Evolutionary conservation across 2,329 filamentous ascomycete species (phyloP), one percentile per base, ranked within the genome.

Genomic region (Scopulariopsis brevicaulis): DNA sequence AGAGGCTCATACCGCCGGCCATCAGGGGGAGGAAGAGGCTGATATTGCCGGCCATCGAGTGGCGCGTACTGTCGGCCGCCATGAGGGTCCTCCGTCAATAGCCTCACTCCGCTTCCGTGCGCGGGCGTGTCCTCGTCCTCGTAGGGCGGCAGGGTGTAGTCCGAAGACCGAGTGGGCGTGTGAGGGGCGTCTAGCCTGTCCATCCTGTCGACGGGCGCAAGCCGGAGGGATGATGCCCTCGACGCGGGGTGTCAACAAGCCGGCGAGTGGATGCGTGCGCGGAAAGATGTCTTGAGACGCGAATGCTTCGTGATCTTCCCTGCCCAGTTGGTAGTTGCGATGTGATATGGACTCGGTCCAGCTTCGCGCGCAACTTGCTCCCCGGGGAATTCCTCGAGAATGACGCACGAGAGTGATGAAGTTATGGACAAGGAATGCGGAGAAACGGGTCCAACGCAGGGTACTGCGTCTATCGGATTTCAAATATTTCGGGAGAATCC

Each of bases 31-130:
- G 28, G 8, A 32, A 32, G 28, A 32, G 28, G 28, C 28, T 32
- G 28, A 8, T 32, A 32, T 32, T 8, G 28, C 4, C 28, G 28
- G 28, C 4, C 8, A 8, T 32, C 28, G 28, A 32, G n/a, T n/a
- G 63, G 63, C 71, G 85, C 82, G 74, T 85, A 85, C 81, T 78
- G 74, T 67, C 74, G 71, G 58, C 61, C 75, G 71, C 71, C 73
- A 51, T 71, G 61, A 35, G 77, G 71, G 53, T 84, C 82, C 65
- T 85, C 83, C 68, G 82, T 85, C 71, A 86, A 72, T 64, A 86
- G 72, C 64, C 83, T 77, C 58, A 86, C 77, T 61, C 77, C 79
- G 60, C 74, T 73, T 46, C 72, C 72, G 20, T 75, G 74, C 32
- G 74, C 65, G 58, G 55, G 67, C 62, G 56, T 58, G 63, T 75